Base-by-base conservation (phyloP, 2,329 filamentous ascomycete genomes). In the Zalaria sp. region DNA sequence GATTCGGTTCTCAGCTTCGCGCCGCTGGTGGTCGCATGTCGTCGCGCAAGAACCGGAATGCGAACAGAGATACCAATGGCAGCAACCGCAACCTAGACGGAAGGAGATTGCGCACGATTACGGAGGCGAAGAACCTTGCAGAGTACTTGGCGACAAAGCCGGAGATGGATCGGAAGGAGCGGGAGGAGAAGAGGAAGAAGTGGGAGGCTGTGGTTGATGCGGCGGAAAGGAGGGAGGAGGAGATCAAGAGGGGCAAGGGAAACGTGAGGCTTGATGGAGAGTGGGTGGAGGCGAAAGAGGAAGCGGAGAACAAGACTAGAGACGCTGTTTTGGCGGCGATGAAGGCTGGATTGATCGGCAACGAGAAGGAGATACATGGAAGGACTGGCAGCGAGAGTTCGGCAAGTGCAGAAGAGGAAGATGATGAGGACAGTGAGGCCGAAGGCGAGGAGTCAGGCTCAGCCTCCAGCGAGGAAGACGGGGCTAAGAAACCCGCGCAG, bases 1-100 rank as follows among this genome's bases (percentile, higher is more conserved):
- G 91, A 55, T 98, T 98, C 59, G 91, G 91, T 41, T 96, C 89
- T 2, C 93, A 98, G 61, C 78, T 98, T 32, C 85, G 93, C 57
- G 91, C 93, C 0, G 91, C 91, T 3, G 91, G 93, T 57, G 91
- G 93, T 34, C 89, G 93, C 66, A 98, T 98, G 91, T 93, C 87
- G 2, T 89, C 84, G n/a, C 77, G 79, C 52, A 93, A 93, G 68
- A 91, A 89, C 71, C 81, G 81, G 55, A 81, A 81, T 43, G 77
- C 83, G 52, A 80, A 77, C 41, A 49, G 53, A 10, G 86, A 93
- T 32, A 80, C 86, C 47, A 89, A 93, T 55, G 88, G 79, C 25
- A 95, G 88, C 2, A 94, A 85, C 57, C 79, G 91, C 48, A 98
- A 96, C 51, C 71, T 98, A 2, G 91, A 96, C 54, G 91, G 91